A percentile compares a stretch with the other conserved stretches of the same genome.
phyloP scores from a whole-genome alignment of 2,329 filamentous ascomycete genomes.

The Cercospora zeina region DNA sequence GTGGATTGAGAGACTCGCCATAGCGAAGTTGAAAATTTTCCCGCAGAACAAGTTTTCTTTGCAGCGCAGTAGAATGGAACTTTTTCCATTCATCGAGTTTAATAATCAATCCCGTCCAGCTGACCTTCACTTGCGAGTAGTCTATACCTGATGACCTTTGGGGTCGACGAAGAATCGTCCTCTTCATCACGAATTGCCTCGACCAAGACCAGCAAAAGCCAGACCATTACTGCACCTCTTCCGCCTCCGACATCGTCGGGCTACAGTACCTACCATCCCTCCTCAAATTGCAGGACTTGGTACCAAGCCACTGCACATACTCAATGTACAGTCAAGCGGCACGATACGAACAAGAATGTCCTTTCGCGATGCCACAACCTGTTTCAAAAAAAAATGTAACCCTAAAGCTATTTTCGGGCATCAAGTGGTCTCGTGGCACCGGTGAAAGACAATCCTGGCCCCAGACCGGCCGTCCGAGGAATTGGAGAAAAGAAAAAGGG shows the following conservation, averaged over 20 bases:
- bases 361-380: not conserved
- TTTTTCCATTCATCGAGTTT: too few relatives aligned
- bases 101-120: too few relatives aligned
- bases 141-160: too few relatives aligned
- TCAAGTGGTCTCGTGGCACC: not conserved
- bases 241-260: not conserved
- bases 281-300: not conserved
- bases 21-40: too few relatives aligned
- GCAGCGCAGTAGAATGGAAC: not conserved
- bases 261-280: not conserved
- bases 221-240: too few relatives aligned
- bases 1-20: too few relatives aligned
- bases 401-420: not conserved
- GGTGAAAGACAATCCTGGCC: too few relatives aligned
- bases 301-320: not conserved
- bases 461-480: not conserved
- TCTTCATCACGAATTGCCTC: too few relatives aligned
- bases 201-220: too few relatives aligned
- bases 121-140: too few relatives aligned
- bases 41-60: not conserved
- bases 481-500: not conserved
- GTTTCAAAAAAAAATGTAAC: constrained; percentile 5
- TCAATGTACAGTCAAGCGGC: constrained; percentile 2
- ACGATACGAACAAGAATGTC: constrained; percentile 11
- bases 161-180: too few relatives aligned